Evolutionary conservation across 306 rosid species (phyloP).

Genomic region (Trifolium repens): DNA sequence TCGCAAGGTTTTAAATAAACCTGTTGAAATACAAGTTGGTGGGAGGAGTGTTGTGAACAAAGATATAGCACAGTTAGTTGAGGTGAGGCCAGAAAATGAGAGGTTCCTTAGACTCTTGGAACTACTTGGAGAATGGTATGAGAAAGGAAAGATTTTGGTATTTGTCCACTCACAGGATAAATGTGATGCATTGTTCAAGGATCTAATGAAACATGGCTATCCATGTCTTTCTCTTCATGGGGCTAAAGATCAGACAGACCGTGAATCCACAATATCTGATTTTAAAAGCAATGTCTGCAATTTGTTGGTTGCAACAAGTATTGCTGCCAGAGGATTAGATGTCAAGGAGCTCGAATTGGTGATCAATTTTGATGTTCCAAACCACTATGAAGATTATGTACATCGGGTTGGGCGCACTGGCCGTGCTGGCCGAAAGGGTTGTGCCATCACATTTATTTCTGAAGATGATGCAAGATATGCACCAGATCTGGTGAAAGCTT

Average conservation of each 20-base stretch:
- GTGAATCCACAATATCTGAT: slow-evolving; percentile 91
- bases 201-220: slow-evolving; percentile 84
- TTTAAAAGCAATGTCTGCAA: slow-evolving; percentile 89
- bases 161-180: slow-evolving; percentile 94
- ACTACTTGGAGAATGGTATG: slow-evolving; percentile 91
- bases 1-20: slow-evolving; percentile 78
- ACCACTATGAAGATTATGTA: slow-evolving; percentile 96
- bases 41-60: slow-evolving; percentile 97
- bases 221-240: slow-evolving; percentile 95
- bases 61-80: slow-evolving; percentile 84
- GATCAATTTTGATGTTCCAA: slow-evolving; percentile 86
- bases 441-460: slow-evolving; percentile 86
- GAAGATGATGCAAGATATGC: slow-evolving; percentile 91
- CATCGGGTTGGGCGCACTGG: slow-evolving; percentile 98
- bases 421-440: slow-evolving; percentile 94
- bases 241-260: slow-evolving; percentile 91
- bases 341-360: slow-evolving; percentile 97
- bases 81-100: slow-evolving; percentile 81
- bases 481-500: slow-evolving; percentile 85
- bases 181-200: slow-evolving; percentile 87
- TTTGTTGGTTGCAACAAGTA: slow-evolving; percentile 82
- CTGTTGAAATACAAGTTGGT: slow-evolving; percentile 93
- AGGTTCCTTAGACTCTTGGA: slow-evolving; percentile 86
- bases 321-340: slow-evolving; percentile 94
- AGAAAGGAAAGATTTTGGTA: slow-evolving; percentile 87